Evolutionary conservation across 1,284 basidiomycete genomes (phyloP), one percentile per base, ranked within the genome.

Genomic region (Ustilago esculenta): DNA sequence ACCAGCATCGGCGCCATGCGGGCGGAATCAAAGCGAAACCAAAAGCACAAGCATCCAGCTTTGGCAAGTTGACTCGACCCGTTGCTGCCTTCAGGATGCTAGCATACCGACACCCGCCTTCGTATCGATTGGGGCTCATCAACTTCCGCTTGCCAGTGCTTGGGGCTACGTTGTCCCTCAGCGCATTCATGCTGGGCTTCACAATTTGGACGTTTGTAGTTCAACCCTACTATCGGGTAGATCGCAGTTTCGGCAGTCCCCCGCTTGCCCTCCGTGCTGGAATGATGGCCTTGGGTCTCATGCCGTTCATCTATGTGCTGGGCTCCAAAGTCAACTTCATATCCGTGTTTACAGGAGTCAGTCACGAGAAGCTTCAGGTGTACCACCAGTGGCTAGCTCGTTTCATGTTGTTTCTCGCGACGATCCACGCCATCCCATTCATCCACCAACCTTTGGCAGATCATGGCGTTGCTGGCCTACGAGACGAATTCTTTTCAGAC

Each of bases 361-460:
- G 69, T 14, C 74, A 79, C 23, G 76, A 78, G 47, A 56, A 60
- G 10, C 59, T 81, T 14, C 73, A 79, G 42, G 52, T 81, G 11
- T 81, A 75, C 43, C 80, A 81, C 43, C 77, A 78, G 43, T 79
- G 71, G 58, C 43, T 73, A 4, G 75, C 70, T 14, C 60, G 74
- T 5, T 58, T 81, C 24, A 64, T 76, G 45, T 50, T 81, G 1
- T 73, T 77, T 55, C 63, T 81, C 17, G 51, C 68, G 18, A 56
- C 75, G 18, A 58, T 81, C 8, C 80, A 81, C 40, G 53, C 64
- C 11, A 52, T 79, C 21, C 72, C 79, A 0, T 81, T 81, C 47
- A 67, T 81, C 39, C 43, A 58, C 8, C 73, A 76, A 33, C 69
- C 73, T 5, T 37, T 75, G 15, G 40, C 51, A 3, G 75, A 80